Base-by-base conservation (phyloP, 129 eudicot genomes). In the Cynara cardunculus region DNA sequence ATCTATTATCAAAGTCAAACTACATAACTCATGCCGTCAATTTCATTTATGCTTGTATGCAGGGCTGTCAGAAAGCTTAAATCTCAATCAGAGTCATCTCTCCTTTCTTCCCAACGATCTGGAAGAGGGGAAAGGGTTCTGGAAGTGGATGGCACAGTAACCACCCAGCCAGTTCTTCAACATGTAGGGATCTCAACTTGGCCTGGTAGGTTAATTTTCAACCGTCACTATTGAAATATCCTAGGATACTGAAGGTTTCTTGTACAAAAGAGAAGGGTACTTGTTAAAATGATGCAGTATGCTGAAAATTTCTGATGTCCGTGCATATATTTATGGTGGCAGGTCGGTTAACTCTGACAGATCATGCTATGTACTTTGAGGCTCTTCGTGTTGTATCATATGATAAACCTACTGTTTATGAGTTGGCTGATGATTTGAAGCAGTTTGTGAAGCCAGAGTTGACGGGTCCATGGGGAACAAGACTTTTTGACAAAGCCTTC, bases 391-490 rank as follows among this genome's bases (percentile, higher is more conserved):
- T 92, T 71, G 94, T 94, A 64, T 92, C 97, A 25, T 94, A 84
- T 90, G 97, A 94, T 85, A 94, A 88, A 56, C 89, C 98, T 35
- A 87, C 87, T 74, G 44, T 87, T 73, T 92, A 94, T 84, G 96
- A 92, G 77, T 87, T 92, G 73, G 88, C 91, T 77, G 96, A 89
- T 75, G 97, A 94, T 73, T 83, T 92, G 75, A 91, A 89, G 84
- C 98, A 94, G 91, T 76, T 90, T 77, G 96, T 94, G 62, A 94
- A 81, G 84, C 94, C 98, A 32, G 97, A 94, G 89, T 87, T 94
- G 88, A 94, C 98, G 1, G 98, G 98, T 72, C 98, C 97, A n/a
- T 94, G 96, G 98, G 97, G 98, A 68, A 89, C 98, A 61, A 85
- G 97, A 79, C 94, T 94, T 80, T 94, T 94, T 78, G 98, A 94